Conservation (phyloP, 2,329 filamentous ascomycete genomes). For the Alternaria novae-zelandiae region DNA sequence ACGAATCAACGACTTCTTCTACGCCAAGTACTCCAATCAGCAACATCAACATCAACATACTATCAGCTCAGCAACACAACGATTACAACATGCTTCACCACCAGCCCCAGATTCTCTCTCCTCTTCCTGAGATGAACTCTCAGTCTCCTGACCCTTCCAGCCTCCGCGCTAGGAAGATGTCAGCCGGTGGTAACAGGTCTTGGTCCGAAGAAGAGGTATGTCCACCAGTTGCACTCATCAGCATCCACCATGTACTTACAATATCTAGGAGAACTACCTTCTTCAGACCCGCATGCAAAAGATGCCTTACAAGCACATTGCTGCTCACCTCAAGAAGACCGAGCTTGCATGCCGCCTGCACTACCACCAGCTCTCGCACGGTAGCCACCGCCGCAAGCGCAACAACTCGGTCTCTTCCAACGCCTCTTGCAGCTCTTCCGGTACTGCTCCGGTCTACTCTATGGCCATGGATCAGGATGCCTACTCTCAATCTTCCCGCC, state of each 20-base stretch:
- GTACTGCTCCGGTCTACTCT: conserved; percentile 48
- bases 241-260: conserved; percentile 20
- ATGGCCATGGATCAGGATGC: conserved; percentile 45
- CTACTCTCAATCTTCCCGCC: conserved; percentile 47
- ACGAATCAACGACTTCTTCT: conserved; percentile 30
- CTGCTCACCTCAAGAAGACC: conserved; percentile 83
- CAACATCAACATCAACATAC: conserved; percentile 38
- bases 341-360: conserved; percentile 86
- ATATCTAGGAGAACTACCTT: conserved; percentile 77
- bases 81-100: conserved; percentile 45
- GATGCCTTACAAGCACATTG: conserved; percentile 91
- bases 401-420: conserved; percentile 71
- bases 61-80: neutral
- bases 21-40: conserved; percentile 26
- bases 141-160: conserved; percentile 47
- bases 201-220: conserved; percentile 87
- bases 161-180: conserved; percentile 71
- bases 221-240: neutral
- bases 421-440: conserved; percentile 50
- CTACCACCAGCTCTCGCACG: conserved; percentile 84
- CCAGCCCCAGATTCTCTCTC: conserved; percentile 47
- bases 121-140: conserved; percentile 46
- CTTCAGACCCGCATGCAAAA: conserved; percentile 84
- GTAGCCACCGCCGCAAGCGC: conserved; percentile 79
- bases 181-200: conserved; percentile 76